A percentile compares a stretch with the other conserved stretches of the same genome.
Conservation (phyloP, 164 flowering plant species). For the Malania oleifera region DNA sequence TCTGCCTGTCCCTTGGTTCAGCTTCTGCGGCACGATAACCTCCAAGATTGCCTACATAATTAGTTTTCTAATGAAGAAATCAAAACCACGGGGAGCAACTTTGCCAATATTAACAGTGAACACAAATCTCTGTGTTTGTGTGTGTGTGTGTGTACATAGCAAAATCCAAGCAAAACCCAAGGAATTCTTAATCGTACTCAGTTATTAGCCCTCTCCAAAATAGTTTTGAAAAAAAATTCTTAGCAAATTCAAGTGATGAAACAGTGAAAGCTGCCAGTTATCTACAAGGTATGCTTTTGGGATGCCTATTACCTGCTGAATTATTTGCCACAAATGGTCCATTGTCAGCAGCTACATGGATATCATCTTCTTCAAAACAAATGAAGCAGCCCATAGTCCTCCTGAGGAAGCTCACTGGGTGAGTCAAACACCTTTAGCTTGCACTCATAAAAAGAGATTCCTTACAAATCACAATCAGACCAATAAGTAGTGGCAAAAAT, state of each 20-base stretch:
- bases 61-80: background rate
- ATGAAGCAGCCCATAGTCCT: constrained; percentile 39
- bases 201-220: too few species aligned
- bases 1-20: constrained; percentile 21
- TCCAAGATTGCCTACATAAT: constrained; percentile 19
- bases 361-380: constrained; percentile 35
- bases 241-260: too few species aligned
- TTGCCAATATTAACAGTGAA: too few species aligned
- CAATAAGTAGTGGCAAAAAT: too few species aligned
- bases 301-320: constrained; percentile 23
- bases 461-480: too few species aligned
- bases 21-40: constrained; percentile 25
- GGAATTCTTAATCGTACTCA: too few species aligned
- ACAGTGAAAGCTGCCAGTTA: background rate
- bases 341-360: constrained; percentile 25
- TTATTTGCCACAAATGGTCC: constrained; percentile 24
- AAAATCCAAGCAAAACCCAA: too few species aligned
- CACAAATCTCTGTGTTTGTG: too few species aligned
- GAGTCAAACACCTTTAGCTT: background rate
- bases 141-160: too few species aligned
- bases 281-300: background rate
- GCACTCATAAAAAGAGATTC: too few species aligned
- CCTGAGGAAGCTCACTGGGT: background rate
- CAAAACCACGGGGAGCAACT: too few species aligned
- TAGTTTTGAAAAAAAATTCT: too few species aligned